phyloP scores from a whole-genome alignment of 768 basidiomycete genomes.

The Psilocybe subaeruginosa region DNA sequence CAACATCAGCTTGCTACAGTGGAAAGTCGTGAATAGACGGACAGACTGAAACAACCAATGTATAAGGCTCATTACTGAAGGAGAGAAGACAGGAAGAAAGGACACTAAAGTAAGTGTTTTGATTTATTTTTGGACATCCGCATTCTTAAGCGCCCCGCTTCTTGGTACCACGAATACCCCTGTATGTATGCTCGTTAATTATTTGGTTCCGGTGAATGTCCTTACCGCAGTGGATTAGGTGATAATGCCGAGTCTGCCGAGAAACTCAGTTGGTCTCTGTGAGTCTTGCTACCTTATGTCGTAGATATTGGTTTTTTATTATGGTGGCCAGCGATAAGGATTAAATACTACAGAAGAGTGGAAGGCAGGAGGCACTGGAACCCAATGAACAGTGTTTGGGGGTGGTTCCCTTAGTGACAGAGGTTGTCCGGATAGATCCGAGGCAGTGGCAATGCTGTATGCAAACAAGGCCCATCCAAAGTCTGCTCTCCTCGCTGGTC shows the following conservation, averaged over 20 bases:
- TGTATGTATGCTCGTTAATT: constrained; percentile 1
- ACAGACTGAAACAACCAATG: background rate
- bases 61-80: background rate
- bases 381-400: background rate
- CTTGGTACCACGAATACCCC: background rate
- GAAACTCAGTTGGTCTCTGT: background rate
- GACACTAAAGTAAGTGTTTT: background rate
- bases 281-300: background rate
- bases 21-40: background rate
- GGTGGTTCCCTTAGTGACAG: constrained; percentile 22
- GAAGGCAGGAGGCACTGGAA: background rate
- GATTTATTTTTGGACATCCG: constrained; percentile 4
- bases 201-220: constrained; percentile 3
- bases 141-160: constrained; percentile 8
- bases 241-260: background rate
- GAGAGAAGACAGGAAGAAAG: background rate
- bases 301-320: too few species aligned
- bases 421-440: constrained; percentile 26
- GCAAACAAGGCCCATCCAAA: constrained; percentile 23
- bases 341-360: too few species aligned
- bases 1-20: too few species aligned
- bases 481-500: constrained; percentile 18
- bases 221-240: background rate
- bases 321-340: too few species aligned
- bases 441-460: constrained; percentile 20